These are phyloP conservation scores for Sphagnum magellanicum DNA, from an alignment of 228 moss, liverwort and hornwort genomes.

Conservation along the genomic window DNA sequence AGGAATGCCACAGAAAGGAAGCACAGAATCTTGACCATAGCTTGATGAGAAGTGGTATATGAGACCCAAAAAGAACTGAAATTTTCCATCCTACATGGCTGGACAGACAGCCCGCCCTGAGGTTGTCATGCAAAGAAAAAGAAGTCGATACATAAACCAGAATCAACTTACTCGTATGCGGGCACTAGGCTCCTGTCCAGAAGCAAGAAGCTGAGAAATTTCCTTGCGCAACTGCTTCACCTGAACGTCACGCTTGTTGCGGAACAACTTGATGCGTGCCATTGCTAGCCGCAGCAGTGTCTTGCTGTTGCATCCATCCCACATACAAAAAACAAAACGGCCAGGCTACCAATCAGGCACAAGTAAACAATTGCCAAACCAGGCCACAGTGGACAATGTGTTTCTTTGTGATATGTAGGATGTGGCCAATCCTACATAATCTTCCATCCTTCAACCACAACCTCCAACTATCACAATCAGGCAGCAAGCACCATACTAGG, in stretches of 20 bases:
- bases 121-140: too few species aligned
- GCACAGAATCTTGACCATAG: background rate
- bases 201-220: conserved; percentile 74
- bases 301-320: conserved; percentile 46
- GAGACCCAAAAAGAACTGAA: too few species aligned
- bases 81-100: too few species aligned
- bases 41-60: background rate
- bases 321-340: background rate
- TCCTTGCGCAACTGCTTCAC: conserved; percentile 96
- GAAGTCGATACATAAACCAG: background rate
- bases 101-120: too few species aligned
- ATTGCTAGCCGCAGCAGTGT: conserved; percentile 89
- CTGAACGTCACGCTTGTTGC: conserved; percentile 95
- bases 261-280: conserved; percentile 96
- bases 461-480: too few species aligned
- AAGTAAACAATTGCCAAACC: background rate
- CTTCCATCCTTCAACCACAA: too few species aligned
- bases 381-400: too few species aligned
- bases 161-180: conserved; percentile 73
- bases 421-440: too few species aligned
- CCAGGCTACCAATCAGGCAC: too few species aligned
- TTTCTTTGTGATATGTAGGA: too few species aligned
- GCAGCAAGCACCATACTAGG: too few species aligned
- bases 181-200: conserved; percentile 91
- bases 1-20: background rate